These are phyloP conservation scores for Arabidopsis arenosa DNA, from an alignment of 345 rosid species.

Conservation along the genomic window DNA sequence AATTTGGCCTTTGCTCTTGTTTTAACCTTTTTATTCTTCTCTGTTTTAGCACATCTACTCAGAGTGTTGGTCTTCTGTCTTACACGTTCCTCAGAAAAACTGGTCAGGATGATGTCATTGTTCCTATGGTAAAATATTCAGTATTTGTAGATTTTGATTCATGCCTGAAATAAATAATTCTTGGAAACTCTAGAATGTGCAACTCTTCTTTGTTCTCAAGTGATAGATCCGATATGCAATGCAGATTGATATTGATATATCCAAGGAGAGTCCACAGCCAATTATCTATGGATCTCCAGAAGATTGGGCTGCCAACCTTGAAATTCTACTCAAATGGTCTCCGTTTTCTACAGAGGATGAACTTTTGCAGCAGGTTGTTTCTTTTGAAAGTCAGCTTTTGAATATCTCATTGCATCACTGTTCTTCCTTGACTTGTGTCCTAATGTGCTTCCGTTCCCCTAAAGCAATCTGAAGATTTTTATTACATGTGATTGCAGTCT, in stretches of 20 bases:
- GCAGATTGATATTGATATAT: conserved; percentile 89
- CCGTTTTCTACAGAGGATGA: conserved; percentile 75
- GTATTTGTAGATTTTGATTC: conserved; percentile 28
- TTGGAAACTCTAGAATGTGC: conserved; percentile 21
- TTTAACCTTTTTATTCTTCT: conserved; percentile 29
- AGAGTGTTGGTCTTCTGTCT: conserved; percentile 90
- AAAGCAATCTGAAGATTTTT: neutral
- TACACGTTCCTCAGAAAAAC: conserved; percentile 84
- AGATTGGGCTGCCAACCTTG: conserved; percentile 82
- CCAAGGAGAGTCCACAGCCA: conserved; percentile 65
- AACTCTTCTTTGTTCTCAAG: conserved; percentile 20
- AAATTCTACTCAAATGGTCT: conserved; percentile 86
- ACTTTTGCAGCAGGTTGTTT: conserved; percentile 73
- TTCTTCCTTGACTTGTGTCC: conserved; percentile 19
- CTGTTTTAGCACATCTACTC: conserved; percentile 73
- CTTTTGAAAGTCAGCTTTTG: neutral
- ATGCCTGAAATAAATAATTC: neutral
- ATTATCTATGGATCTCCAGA: conserved; percentile 72
- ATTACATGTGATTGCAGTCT: neutral
- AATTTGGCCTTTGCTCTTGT: neutral
- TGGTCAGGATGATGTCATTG: conserved; percentile 92
- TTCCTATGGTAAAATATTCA: conserved; percentile 78
- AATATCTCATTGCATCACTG: neutral
- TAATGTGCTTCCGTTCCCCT: neutral
- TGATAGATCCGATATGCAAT: conserved; percentile 27